A percentile compares a stretch with the other conserved stretches of the same genome.
Evolutionary conservation across 495 filamentous ascomycete genomes (phyloP).

Genomic region (Aspergillus indologenus): DNA sequence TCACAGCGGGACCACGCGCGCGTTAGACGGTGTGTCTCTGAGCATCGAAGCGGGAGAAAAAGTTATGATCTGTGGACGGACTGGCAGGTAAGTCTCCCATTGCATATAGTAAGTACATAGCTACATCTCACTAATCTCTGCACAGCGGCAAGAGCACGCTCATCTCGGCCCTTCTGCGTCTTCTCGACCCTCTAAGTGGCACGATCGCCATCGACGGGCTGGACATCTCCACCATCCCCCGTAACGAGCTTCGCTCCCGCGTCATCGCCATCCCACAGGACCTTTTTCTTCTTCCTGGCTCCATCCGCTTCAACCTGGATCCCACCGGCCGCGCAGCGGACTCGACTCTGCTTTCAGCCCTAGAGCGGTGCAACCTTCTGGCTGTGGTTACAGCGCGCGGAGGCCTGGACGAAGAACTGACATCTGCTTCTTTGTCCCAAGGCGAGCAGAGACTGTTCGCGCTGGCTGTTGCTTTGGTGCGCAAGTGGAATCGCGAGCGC

Average conservation of each 20-base stretch:
- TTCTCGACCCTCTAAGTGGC: background rate
- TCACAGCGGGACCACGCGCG: background rate
- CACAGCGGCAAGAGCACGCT: constrained; percentile 3
- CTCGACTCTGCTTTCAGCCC: background rate
- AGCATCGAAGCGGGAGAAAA: background rate
- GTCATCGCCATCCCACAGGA: constrained; percentile 4
- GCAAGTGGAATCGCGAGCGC: background rate
- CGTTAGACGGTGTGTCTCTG: background rate
- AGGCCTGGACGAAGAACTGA: background rate
- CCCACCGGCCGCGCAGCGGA: background rate
- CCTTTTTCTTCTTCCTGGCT: background rate
- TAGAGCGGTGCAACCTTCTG: background rate
- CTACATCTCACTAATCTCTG: background rate
- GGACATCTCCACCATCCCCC: background rate
- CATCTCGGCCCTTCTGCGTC: background rate
- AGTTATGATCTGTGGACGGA: background rate
- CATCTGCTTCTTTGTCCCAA: background rate
- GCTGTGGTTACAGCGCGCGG: background rate
- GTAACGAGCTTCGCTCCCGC: background rate
- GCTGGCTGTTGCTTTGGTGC: background rate
- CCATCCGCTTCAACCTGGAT: constrained; percentile 3
- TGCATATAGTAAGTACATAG: no score
- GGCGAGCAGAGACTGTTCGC: background rate
- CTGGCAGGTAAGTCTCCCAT: background rate
- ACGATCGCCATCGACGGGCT: background rate